phyloP scores from a whole-genome alignment of 129 eudicot species.

The Artemisia argyi region DNA sequence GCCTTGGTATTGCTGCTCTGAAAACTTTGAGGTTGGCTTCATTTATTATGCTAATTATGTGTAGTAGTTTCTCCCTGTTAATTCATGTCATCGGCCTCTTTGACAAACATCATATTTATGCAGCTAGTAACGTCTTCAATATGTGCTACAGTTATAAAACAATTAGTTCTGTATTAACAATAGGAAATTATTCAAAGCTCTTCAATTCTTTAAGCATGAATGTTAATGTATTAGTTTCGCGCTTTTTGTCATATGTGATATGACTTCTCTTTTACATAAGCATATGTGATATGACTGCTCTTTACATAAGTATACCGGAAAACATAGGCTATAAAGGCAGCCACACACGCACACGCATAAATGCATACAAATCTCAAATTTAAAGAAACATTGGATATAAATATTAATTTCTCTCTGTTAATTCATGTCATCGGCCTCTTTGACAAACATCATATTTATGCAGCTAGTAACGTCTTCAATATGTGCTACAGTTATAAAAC shows the following conservation, averaged over 20 bases:
- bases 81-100: constrained; percentile 34
- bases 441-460: constrained; percentile 21
- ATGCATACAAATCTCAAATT: background rate
- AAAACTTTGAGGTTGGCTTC: constrained; percentile 9
- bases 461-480: constrained; percentile 20
- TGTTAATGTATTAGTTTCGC: background rate
- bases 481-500: background rate
- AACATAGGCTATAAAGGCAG: background rate
- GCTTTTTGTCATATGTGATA: background rate
- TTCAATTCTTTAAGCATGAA: background rate
- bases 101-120: constrained; percentile 21
- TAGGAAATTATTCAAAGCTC: background rate
- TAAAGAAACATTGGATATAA: no score
- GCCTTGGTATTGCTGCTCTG: background rate
- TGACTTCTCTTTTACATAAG: background rate
- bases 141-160: background rate
- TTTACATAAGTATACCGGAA: background rate
- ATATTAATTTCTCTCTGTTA: background rate
- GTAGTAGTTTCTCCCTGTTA: constrained; percentile 12
- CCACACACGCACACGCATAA: background rate
- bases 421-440: constrained; percentile 34
- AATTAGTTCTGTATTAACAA: background rate
- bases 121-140: constrained; percentile 20
- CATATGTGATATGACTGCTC: background rate
- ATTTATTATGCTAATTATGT: constrained; percentile 12